Percentiles rank a stretch among this genome's conserved stretches.
These are phyloP conservation scores for Pseudoscleropodium purum DNA, from an alignment of 225 moss, liverwort and hornwort species.

Conservation along the genomic window DNA sequence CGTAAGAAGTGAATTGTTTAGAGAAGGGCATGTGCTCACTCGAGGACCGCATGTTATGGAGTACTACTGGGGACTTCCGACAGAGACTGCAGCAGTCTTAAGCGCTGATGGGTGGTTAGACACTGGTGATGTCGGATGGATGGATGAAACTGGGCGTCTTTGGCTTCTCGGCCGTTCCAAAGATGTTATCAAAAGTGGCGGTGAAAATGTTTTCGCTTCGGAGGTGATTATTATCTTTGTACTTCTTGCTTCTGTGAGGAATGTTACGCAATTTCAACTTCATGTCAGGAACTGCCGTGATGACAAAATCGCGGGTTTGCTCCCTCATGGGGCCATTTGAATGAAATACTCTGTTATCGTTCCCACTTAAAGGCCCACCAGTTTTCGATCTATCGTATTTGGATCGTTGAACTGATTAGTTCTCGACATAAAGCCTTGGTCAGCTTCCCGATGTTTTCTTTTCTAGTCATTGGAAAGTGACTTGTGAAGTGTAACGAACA, in stretches of 20 bases:
- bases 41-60: constrained; percentile 95
- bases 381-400: background rate
- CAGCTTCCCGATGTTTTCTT: background rate
- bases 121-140: constrained; percentile 57
- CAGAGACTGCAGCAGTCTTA: constrained; percentile 46
- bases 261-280: background rate
- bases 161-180: constrained; percentile 49
- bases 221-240: constrained; percentile 46
- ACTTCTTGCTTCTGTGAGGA: background rate
- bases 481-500: background rate
- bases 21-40: constrained; percentile 44
- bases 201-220: constrained; percentile 86
- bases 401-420: background rate
- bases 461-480: background rate
- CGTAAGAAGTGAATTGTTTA: constrained; percentile 4
- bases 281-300: background rate
- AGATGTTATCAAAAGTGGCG: constrained; percentile 90
- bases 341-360: background rate
- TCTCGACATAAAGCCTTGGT: background rate
- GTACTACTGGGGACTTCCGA: constrained; percentile 74
- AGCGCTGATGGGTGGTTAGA: constrained; percentile 8
- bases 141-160: constrained; percentile 42
- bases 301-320: background rate
- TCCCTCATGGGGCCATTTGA: background rate
- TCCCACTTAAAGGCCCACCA: background rate